Base-by-base conservation (phyloP, 169 alveolate genomes). In the Fabrea salina region DNA sequence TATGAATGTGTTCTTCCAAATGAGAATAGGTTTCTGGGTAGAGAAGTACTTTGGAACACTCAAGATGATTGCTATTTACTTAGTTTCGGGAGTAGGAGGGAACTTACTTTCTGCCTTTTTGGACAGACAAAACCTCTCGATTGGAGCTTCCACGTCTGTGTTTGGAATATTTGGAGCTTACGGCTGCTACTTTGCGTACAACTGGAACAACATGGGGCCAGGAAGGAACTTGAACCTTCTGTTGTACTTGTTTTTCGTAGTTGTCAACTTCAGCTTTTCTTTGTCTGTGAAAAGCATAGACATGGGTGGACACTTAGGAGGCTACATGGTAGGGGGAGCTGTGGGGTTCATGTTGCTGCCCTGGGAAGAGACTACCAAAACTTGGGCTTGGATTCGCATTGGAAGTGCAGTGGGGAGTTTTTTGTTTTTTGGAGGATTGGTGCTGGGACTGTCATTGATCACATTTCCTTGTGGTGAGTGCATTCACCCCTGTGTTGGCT, bases 71-170 rank as follows among this genome's bases (percentile, higher is more conserved):
- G 19, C 49, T 6, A 47, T 70, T 44, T 70, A 70, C 37, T 44
- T 70, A 49, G 11, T 70, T 22, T 41, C 79, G 13, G 79, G 79
- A 1, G 25, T 70, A 47, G 79, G 79, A 7, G 79, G 79, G 7
- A 70, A 70, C 27, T 22, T 70, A 6, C 44, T 70, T 44, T 2
- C 50, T 41, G 66, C 50, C 25, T 44, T 22, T 35, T 32, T 50
- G 13, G 37, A 35, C 22, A 16, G 30, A 16, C 32, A 19, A 22
- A 35, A 50, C 13, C n/a, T 70, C 25, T 25, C 49, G 32, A 37
- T 70, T 0, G 79, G 79, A 33, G 61, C 79, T 47, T 70, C 79
- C 5, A 49, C 79, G 16, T 43, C 79, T 0, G 49, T 70, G 37
- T 70, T 70, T 70, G 79, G 79, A 4, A n/a, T 70, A 7, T 70